These are phyloP conservation scores for Poa pratensis DNA, from an alignment of 176 grass and related monocot species.

Conservation along the genomic window DNA sequence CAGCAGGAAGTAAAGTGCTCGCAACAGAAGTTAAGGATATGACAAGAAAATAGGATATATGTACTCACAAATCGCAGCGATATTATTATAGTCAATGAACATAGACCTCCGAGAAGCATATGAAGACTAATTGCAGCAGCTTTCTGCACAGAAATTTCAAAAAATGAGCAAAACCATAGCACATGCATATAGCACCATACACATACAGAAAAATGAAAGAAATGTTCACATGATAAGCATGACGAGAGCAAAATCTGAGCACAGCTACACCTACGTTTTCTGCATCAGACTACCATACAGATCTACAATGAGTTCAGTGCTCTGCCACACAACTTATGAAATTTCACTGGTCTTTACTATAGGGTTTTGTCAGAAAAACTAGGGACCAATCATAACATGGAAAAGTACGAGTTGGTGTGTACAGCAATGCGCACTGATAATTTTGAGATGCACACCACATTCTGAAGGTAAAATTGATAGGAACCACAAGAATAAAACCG, in stretches of 20 bases:
- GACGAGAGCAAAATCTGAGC: conserved; percentile 1
- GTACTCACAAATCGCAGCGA: conserved; percentile 93
- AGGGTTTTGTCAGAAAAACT: not conserved
- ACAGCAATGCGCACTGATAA: not conserved
- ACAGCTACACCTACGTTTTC: conserved; percentile 34
- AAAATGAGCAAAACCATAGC: not conserved
- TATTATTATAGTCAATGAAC: conserved; percentile 74
- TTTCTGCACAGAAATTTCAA: conserved; percentile 66
- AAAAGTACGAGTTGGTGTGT: not conserved
- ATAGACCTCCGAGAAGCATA: conserved; percentile 84
- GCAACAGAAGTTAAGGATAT: not conserved
- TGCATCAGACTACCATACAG: conserved; percentile 3
- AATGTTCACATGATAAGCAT: not conserved
- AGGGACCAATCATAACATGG: not conserved
- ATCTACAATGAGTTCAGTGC: not conserved
- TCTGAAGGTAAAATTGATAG: not conserved
- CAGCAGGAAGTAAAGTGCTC: not conserved
- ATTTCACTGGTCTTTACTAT: not conserved
- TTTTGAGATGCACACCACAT: not conserved
- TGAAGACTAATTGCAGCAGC: conserved; percentile 69
- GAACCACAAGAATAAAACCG: not conserved
- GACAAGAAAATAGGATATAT: conserved; percentile 27
- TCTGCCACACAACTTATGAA: not conserved
- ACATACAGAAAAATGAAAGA: not conserved
- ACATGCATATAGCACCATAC: not conserved